Evolutionary conservation across 2,329 filamentous ascomycete genomes (phyloP), one percentile per base, ranked within the genome.

Genomic region (Trichoderma citrinoviride): DNA sequence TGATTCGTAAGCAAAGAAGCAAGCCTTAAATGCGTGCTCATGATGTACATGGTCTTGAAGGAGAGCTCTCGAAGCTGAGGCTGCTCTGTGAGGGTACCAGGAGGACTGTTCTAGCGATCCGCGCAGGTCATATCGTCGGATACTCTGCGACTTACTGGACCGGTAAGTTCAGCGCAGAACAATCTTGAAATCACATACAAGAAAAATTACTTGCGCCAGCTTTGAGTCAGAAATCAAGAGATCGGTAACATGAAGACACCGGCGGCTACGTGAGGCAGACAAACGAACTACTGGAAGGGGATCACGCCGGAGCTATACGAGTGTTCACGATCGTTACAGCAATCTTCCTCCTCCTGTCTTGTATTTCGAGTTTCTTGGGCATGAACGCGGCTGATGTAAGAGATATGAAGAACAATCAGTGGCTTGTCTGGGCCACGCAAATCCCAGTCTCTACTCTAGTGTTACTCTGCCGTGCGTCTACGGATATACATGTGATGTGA

Each of bases 381-480:
- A 81, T 81, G 77, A 81, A 81, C 68, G 79, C 78, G 3, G 71
- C 72, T 21, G 80, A 80, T 66, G 72, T 81, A 7, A 73, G 78
- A 21, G 73, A 81, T 64, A 77, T 77, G 70, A 70, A 75, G 5
- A 66, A 71, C 1, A 73, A 71, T 10, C 77, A 80, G 68, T 75
- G 73, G 71, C 69, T 76, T 3, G 81, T 78, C 68, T 82, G 79
- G 79, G 73, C 72, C 3, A 73, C 73, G 0, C 77, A 77, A 0
- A 53, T 81, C 4, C 77, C 78, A 1, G 71, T 80, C 1, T 81
- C 79, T 0, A 61, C 73, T 1, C 57, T 70, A 1, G 71, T 76
- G 23, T 77, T 52, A 52, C 70, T 1, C 25, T 73, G 8, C 75
- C 69, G 3, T 70, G 66, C 17, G 43, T 69, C 12, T 72, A 71